A percentile compares a stretch with the other conserved stretches of the same genome.
Conservation (phyloP, 306 rosid genomes). For the Rosa rugosa region DNA sequence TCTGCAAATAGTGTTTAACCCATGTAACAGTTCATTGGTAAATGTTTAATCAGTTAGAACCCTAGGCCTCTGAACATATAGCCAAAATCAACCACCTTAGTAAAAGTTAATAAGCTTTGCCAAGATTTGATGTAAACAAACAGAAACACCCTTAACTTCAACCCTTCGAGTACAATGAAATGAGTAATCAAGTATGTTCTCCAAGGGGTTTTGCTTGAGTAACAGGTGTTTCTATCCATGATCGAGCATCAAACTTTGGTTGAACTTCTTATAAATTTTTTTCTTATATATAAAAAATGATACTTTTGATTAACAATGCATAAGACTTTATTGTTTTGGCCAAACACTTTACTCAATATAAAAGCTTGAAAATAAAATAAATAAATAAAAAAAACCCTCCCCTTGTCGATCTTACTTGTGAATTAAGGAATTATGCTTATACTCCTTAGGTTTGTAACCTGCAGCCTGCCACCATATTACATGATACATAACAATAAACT, state of each 20-base stretch:
- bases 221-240: not conserved
- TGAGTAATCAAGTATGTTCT: not conserved
- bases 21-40: not conserved
- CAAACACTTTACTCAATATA: not conserved
- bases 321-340: not conserved
- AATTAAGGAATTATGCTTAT: conserved; percentile 24
- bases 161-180: not conserved
- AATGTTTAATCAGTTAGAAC: not conserved
- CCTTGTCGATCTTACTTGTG: conserved; percentile 22
- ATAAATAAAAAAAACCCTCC: not conserved
- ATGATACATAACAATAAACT: not conserved
- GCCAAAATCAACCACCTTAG: not conserved
- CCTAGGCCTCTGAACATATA: not conserved
- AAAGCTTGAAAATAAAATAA: not conserved
- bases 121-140: not conserved
- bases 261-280: not conserved
- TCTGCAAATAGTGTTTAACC: not conserved
- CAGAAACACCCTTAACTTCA: not conserved
- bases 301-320: not conserved
- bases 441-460: conserved; percentile 4
- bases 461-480: not conserved
- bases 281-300: too few relatives aligned
- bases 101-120: not conserved
- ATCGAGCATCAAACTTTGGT: not conserved
- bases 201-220: not conserved